A percentile compares a stretch with the other conserved stretches of the same genome.
phyloP scores from a whole-genome alignment of 2,329 filamentous ascomycete genomes.

The Leptographium flavum region DNA sequence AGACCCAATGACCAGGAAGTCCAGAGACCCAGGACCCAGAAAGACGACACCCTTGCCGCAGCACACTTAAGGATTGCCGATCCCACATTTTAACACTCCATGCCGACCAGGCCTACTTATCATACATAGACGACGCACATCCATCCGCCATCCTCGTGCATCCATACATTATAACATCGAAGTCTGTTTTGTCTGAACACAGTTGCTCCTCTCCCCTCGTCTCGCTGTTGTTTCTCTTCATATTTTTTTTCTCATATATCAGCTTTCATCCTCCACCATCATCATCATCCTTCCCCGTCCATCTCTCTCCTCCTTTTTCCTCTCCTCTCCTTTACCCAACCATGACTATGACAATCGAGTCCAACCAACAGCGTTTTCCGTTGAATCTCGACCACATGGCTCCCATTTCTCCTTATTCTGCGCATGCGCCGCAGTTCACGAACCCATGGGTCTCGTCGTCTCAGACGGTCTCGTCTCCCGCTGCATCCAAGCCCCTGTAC shows the following conservation, averaged over 20 bases:
- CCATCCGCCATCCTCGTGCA: not conserved
- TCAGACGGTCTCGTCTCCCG: conserved; percentile 25
- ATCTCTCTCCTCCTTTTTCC: no score
- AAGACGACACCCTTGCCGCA: conserved; percentile 12
- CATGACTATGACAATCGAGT: conserved; percentile 95
- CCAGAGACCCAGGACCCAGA: no score
- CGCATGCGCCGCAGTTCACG: conserved; percentile 62
- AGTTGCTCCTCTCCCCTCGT: no score
- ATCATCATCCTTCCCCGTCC: no score
- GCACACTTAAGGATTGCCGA: conserved; percentile 47
- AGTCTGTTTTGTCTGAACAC: no score
- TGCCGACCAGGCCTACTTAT: not conserved
- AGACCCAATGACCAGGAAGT: no score
- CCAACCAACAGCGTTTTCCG: conserved; percentile 66
- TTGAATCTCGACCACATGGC: conserved; percentile 72
- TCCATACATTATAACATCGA: no score
- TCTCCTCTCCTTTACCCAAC: no score
- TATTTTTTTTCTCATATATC: no score
- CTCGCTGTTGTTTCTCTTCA: no score
- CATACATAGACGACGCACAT: not conserved
- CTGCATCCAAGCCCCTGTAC: conserved; percentile 49
- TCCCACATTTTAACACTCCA: conserved; percentile 26
- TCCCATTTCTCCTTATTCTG: conserved; percentile 51
- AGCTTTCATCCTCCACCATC: no score
- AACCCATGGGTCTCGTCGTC: conserved; percentile 70